Percentiles rank a stretch among this genome's conserved stretches.
phyloP scores from a whole-genome alignment of 129 eudicot genomes.

The Flaveria sonorensis region DNA sequence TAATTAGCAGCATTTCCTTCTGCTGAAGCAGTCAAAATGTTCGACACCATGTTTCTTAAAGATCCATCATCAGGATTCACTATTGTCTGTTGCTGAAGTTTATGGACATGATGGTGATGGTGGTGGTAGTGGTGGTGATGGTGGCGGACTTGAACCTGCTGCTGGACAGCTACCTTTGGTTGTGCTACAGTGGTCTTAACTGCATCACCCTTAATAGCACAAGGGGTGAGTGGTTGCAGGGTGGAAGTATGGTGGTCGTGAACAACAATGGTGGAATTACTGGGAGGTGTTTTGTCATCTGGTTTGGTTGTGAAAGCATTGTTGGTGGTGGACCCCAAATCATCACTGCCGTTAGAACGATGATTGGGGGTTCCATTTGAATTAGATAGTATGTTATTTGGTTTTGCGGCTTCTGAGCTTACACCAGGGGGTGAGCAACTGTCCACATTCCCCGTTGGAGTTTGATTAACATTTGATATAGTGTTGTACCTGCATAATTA shows the following conservation, averaged over 20 bases:
- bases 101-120: conserved; percentile 49
- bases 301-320: conserved; percentile 50
- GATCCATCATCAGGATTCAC: conserved; percentile 42
- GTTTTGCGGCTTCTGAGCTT: conserved; percentile 66
- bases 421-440: conserved; percentile 63
- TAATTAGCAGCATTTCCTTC: conserved; percentile 72
- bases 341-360: conserved; percentile 62
- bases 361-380: conserved; percentile 51
- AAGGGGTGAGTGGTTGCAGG: conserved; percentile 26
- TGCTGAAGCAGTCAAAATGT: conserved; percentile 27
- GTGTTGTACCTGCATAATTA: conserved; percentile 57
- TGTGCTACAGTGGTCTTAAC: conserved; percentile 18
- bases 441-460: conserved; percentile 64
- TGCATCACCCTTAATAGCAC: conserved; percentile 22
- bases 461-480: conserved; percentile 42
- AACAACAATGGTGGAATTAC: conserved; percentile 22
- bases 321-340: conserved; percentile 76
- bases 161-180: conserved; percentile 18
- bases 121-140: conserved; percentile 59
- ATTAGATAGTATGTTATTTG: conserved; percentile 43
- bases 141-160: conserved; percentile 46
- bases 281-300: conserved; percentile 46
- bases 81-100: conserved; percentile 41
- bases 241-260: conserved; percentile 28
- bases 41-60: conserved; percentile 36